Conservation (phyloP, 2,329 filamentous ascomycete species). For the Colletotrichum chrysophilum region DNA sequence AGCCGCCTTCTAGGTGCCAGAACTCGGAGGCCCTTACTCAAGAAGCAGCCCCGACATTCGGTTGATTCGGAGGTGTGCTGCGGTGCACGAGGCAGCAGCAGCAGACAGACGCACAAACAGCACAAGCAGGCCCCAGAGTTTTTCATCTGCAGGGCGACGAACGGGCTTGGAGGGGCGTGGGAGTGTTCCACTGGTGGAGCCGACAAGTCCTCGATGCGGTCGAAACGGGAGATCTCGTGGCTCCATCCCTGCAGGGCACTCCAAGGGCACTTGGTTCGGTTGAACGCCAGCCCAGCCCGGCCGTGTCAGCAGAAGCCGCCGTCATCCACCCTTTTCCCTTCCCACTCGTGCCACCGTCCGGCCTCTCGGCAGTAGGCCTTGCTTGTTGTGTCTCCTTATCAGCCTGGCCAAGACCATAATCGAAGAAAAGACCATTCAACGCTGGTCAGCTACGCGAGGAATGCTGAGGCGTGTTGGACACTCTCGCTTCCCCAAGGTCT, state of each 20-base stretch:
- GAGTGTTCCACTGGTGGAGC: slow-evolving; percentile 20
- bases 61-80: not conserved
- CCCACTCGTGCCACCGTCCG: slow-evolving; percentile 3
- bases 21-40: not conserved
- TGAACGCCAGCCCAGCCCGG: slow-evolving; percentile 20
- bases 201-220: slow-evolving; percentile 17
- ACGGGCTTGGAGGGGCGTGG: slow-evolving; percentile 13
- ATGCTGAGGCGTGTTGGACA: not conserved
- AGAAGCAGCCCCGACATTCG: not conserved
- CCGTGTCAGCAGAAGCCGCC: slow-evolving; percentile 9
- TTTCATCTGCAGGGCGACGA: slow-evolving; percentile 15
- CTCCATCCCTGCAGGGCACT: slow-evolving; percentile 24
- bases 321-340: slow-evolving; percentile 8
- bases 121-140: slow-evolving; percentile 10
- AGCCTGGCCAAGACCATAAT: not conserved
- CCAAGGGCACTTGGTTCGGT: slow-evolving; percentile 20
- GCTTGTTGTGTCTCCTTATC: not conserved
- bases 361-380: slow-evolving; percentile 7
- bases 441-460: not conserved
- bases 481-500: not conserved
- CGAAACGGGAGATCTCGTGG: slow-evolving; percentile 27
- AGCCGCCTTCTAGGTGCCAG: not conserved
- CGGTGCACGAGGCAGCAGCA: not conserved
- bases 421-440: not conserved
- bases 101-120: not conserved